phyloP scores from a whole-genome alignment of 495 filamentous ascomycete genomes.

The Xylaria cubensis region DNA sequence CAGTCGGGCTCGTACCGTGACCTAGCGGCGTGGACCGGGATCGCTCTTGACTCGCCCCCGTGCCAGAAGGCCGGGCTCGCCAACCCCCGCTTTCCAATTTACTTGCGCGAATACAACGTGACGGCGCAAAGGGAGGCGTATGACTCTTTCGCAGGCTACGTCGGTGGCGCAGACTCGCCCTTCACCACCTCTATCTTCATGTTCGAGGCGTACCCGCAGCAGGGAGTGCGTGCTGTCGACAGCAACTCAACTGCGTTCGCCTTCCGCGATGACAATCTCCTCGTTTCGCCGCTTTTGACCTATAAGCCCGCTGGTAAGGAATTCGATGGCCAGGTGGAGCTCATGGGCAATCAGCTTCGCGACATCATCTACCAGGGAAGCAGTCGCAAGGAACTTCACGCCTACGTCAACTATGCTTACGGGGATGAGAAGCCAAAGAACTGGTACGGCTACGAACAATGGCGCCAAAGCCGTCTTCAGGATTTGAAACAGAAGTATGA shows the following conservation, averaged over 20 bases:
- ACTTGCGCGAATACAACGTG: conserved; percentile 52
- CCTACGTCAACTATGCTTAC: conserved; percentile 47
- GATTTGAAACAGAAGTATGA: conserved; percentile 41
- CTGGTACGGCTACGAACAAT: conserved; percentile 36
- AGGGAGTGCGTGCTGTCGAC: conserved; percentile 50
- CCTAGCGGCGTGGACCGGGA: conserved; percentile 51
- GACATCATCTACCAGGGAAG: conserved; percentile 48
- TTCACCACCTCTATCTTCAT: conserved; percentile 45
- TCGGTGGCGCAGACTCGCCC: conserved; percentile 39
- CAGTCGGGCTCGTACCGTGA: conserved; percentile 51
- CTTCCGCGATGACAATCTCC: conserved; percentile 50
- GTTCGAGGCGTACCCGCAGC: conserved; percentile 60
- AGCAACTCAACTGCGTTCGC: conserved; percentile 40
- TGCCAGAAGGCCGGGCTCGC: conserved; percentile 55
- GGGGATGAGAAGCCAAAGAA: conserved; percentile 44
- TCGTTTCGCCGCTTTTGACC: conserved; percentile 51
- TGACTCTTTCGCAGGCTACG: conserved; percentile 44
- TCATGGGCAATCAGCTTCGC: conserved; percentile 50
- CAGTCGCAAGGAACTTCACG: conserved; percentile 33
- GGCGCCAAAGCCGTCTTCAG: conserved; percentile 44
- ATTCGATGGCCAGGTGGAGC: conserved; percentile 38
- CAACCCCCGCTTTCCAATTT: conserved; percentile 60
- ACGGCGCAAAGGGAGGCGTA: conserved; percentile 51
- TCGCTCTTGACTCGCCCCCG: conserved; percentile 42
- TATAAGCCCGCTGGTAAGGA: conserved; percentile 46